A percentile compares a stretch with the other conserved stretches of the same genome.
phyloP scores from a whole-genome alignment of 2,329 filamentous ascomycete genomes.

The Exophiala mesophila region DNA sequence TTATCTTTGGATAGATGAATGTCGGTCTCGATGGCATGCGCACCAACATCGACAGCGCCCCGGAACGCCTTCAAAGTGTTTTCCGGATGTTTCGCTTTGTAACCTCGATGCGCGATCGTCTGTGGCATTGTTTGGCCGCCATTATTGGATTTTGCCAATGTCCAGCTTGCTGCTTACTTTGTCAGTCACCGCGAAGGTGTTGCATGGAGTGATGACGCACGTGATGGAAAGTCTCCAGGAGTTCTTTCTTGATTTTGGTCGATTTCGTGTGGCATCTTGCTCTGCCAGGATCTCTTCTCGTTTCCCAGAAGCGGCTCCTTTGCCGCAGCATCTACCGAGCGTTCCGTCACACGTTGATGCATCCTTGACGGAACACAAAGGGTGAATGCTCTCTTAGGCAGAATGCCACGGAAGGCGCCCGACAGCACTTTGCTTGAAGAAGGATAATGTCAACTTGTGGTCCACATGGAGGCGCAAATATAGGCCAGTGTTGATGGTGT shows the following conservation, averaged over 20 bases:
- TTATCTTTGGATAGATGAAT: constrained; percentile 76
- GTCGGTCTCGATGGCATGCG: constrained; percentile 83
- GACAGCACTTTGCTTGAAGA: background rate
- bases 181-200: background rate
- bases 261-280: background rate
- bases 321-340: background rate
- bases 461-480: background rate
- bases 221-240: background rate
- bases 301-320: background rate
- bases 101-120: constrained; percentile 41
- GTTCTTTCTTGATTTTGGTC: background rate
- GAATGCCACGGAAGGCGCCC: too few relatives aligned
- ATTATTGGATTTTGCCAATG: constrained; percentile 23
- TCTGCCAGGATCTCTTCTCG: constrained; percentile 1
- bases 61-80: constrained; percentile 79
- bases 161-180: constrained; percentile 27
- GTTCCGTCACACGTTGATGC: background rate
- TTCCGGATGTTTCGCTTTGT: constrained; percentile 71
- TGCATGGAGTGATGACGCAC: background rate
- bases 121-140: constrained; percentile 31
- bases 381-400: too few relatives aligned
- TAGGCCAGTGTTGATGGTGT: too few relatives aligned
- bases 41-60: constrained; percentile 66
- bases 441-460: background rate
- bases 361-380: background rate